Percentiles rank a stretch among this genome's conserved stretches.
Conservation (phyloP, 345 rosid genomes). For the Adansonia digitata region DNA sequence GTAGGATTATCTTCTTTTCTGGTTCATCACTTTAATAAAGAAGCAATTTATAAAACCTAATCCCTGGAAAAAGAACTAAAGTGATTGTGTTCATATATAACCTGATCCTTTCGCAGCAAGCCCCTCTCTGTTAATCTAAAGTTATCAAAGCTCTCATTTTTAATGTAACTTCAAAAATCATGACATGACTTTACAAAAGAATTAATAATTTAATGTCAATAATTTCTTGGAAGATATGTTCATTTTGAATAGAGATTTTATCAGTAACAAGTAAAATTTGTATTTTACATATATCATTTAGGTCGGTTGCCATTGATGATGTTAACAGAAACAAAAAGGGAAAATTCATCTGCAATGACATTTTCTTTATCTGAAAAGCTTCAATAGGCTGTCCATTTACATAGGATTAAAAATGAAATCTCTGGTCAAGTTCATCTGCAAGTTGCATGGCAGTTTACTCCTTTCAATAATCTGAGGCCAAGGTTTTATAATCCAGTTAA, state of each 20-base stretch:
- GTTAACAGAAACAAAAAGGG: too few relatives aligned
- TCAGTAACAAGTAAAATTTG: not conserved
- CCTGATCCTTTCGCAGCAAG: not conserved
- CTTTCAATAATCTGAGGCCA: not conserved
- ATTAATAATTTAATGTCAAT: too few relatives aligned
- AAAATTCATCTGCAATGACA: not conserved
- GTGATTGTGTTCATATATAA: not conserved
- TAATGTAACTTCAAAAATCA: not conserved
- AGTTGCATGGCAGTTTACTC: too few relatives aligned
- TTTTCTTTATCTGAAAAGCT: not conserved
- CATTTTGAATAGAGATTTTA: too few relatives aligned
- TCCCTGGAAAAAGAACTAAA: not conserved
- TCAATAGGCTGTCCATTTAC: not conserved
- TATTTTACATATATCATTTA: not conserved
- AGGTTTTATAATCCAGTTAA: not conserved
- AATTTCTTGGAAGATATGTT: too few relatives aligned
- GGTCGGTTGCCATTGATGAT: not conserved
- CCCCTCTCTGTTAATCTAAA: not conserved
- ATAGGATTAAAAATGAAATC: not conserved
- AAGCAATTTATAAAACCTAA: not conserved
- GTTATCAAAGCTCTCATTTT: too few relatives aligned
- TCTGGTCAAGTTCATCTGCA: too few relatives aligned
- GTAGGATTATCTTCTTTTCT: not conserved
- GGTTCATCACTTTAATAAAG: conserved; percentile 1
- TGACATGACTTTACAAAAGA: not conserved